phyloP scores from a whole-genome alignment of 306 rosid species.

The Boehmeria nivea region DNA sequence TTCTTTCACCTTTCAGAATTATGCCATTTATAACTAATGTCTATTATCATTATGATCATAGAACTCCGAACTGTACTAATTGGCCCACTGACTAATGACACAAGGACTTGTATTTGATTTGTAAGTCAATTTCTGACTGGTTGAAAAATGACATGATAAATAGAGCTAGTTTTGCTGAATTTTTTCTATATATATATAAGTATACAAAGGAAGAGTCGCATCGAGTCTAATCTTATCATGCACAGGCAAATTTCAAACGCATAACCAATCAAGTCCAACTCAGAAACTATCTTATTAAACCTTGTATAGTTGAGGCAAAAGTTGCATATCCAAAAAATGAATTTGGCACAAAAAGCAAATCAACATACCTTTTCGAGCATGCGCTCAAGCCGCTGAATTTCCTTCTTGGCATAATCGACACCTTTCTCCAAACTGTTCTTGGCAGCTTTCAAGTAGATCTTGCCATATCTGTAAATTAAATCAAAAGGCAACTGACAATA shows the following conservation, averaged over 20 bases:
- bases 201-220: neutral
- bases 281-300: neutral
- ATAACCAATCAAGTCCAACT: constrained; percentile 4
- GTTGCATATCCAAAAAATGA: neutral
- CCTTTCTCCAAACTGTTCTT: constrained; percentile 68
- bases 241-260: neutral
- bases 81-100: no score
- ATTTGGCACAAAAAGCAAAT: neutral
- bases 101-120: no score
- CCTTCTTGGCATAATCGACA: constrained; percentile 65
- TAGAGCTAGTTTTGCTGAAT: no score
- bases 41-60: no score
- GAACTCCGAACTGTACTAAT: no score
- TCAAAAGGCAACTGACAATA: neutral
- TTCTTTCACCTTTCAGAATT: neutral
- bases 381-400: constrained; percentile 67
- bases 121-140: no score
- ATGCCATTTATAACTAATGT: no score
- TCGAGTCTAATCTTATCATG: neutral
- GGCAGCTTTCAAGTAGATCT: constrained; percentile 65
- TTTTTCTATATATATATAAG: no score
- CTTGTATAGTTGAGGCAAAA: neutral
- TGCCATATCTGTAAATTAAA: constrained; percentile 48
- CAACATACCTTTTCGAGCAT: constrained; percentile 58
- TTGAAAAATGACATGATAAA: no score